These are phyloP conservation scores for Aspergillus ochraceoroseus DNA, from an alignment of 2,329 filamentous ascomycete species.

Conservation along the genomic window DNA sequence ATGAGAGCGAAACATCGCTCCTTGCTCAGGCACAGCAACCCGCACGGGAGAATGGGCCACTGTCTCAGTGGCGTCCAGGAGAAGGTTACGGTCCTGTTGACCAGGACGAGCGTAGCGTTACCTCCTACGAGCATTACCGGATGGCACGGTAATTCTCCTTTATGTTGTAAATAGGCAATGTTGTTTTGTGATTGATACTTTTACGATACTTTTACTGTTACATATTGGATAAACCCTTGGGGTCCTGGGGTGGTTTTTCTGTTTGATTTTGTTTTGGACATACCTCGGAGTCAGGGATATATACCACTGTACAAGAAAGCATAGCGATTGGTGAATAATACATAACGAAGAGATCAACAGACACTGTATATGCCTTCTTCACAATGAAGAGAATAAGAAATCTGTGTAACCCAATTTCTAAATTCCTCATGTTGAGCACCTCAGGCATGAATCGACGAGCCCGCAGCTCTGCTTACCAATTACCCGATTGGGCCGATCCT, in stretches of 20 bases:
- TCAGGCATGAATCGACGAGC: too few species aligned
- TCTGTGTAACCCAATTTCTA: too few species aligned
- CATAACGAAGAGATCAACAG: too few species aligned
- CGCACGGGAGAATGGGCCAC: slow-evolving; percentile 18
- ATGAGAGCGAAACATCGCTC: slow-evolving; percentile 41
- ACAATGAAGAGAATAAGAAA: too few species aligned
- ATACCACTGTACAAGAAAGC: too few species aligned
- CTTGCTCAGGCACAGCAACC: slow-evolving; percentile 37
- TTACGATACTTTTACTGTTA: neutral
- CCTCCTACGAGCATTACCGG: slow-evolving; percentile 37
- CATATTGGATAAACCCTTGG: neutral
- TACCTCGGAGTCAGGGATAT: neutral
- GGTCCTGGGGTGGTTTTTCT: slow-evolving; percentile 1
- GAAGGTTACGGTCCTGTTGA: slow-evolving; percentile 38
- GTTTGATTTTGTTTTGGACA: slow-evolving; percentile 5
- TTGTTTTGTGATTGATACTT: slow-evolving; percentile 6
- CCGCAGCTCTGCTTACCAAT: slow-evolving; percentile 16
- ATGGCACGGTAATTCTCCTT: slow-evolving; percentile 16
- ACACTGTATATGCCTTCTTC: slow-evolving; percentile 8
- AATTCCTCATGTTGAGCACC: slow-evolving; percentile 8
- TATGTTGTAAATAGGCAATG: slow-evolving; percentile 4
- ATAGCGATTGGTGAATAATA: slow-evolving; percentile 1
- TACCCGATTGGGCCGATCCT: slow-evolving; percentile 17
- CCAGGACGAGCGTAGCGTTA: slow-evolving; percentile 33
- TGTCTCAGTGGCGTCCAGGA: slow-evolving; percentile 35